Conservation (phyloP, 1,284 basidiomycete genomes). For the Rhodotorula mucilaginosa region DNA sequence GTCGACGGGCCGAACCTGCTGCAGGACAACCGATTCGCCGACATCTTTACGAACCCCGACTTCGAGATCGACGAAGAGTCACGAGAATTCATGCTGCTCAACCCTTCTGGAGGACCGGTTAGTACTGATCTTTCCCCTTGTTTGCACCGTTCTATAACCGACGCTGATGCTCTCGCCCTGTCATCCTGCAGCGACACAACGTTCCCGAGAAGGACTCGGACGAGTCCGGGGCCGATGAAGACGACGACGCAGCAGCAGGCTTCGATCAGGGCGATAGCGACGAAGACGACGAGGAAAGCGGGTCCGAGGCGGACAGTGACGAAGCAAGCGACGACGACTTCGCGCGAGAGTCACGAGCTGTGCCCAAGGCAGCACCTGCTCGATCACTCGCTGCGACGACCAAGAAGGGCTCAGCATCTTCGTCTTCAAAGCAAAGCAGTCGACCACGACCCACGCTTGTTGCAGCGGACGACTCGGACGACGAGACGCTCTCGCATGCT, state of each 20-base stretch:
- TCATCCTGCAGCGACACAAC: neutral
- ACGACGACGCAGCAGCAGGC: constrained; percentile 44
- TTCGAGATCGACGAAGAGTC: constrained; percentile 86
- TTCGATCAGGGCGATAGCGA: constrained; percentile 52
- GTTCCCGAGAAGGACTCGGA: constrained; percentile 1
- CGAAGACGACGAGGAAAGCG: constrained; percentile 53
- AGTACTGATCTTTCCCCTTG: constrained; percentile 47
- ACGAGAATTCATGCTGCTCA: constrained; percentile 84
- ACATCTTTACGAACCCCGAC: constrained; percentile 89
- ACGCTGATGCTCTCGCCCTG: neutral
- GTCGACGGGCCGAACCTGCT: constrained; percentile 59
- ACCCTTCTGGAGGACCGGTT: constrained; percentile 64
- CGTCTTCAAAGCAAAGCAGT: neutral
- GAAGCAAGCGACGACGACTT: constrained; percentile 33
- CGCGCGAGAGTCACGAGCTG: neutral
- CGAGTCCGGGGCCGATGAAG: constrained; percentile 4
- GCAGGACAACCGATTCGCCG: constrained; percentile 83
- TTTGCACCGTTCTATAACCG: neutral
- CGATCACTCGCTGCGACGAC: neutral
- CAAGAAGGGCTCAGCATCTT: neutral
- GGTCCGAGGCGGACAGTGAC: constrained; percentile 54
- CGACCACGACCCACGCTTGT: constrained; percentile 34
- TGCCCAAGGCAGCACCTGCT: neutral
- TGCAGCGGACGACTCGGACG: constrained; percentile 35
- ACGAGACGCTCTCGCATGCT: constrained; percentile 27